phyloP scores from a whole-genome alignment of 164 flowering plant genomes.

The Piper longum region DNA sequence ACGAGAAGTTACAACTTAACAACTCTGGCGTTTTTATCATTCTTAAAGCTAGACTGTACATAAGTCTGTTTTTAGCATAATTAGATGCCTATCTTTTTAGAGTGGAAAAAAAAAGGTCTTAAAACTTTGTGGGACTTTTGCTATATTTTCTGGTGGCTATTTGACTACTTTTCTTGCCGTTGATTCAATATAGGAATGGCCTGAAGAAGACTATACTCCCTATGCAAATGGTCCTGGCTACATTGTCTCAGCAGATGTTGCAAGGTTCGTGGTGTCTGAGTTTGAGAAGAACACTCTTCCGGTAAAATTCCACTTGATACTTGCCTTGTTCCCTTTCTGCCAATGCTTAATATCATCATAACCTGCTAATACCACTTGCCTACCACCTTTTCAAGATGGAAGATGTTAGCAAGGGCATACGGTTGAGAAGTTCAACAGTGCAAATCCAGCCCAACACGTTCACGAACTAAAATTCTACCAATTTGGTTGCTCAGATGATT shows the following conservation, averaged over 20 bases:
- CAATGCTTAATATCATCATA: background rate
- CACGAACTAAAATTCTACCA: conserved; percentile 67
- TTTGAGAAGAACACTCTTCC: conserved; percentile 63
- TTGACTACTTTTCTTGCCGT: background rate
- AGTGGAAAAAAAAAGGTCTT: too few species aligned
- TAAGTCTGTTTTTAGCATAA: background rate
- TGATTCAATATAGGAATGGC: conserved; percentile 67
- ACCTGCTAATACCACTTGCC: too few species aligned
- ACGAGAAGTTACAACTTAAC: too few species aligned
- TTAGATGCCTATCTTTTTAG: too few species aligned
- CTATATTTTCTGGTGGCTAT: background rate
- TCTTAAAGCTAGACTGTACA: background rate
- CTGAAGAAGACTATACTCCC: conserved; percentile 85
- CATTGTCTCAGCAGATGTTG: conserved; percentile 73
- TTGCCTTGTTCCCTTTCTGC: background rate
- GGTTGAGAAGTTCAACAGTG: conserved; percentile 61
- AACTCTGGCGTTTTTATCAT: background rate
- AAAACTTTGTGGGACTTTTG: too few species aligned
- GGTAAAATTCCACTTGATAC: conserved; percentile 20
- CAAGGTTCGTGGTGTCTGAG: conserved; percentile 47
- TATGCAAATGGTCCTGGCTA: conserved; percentile 98
- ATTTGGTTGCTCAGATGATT: conserved; percentile 64
- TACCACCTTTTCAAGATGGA: conserved; percentile 77
- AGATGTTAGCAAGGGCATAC: conserved; percentile 81
- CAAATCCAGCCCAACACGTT: conserved; percentile 40